phyloP scores from a whole-genome alignment of 331 rosid species.

The Quercus tomentella region DNA sequence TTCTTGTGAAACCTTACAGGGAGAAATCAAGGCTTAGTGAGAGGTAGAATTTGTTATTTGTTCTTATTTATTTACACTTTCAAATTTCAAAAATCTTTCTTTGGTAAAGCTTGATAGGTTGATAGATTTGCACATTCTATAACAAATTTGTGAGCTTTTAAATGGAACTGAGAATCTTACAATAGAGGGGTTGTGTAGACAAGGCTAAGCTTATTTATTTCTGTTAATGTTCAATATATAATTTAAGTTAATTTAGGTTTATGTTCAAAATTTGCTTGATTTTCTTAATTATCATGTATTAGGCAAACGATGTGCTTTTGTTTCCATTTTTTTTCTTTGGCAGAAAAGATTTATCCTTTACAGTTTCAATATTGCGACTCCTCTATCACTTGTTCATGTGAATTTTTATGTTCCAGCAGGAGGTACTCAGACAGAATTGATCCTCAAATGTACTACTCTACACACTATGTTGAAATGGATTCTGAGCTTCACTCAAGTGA shows the following conservation, averaged over 20 bases:
- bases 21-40: constrained; percentile 63
- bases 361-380: not conserved
- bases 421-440: constrained; percentile 59
- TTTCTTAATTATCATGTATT: not conserved
- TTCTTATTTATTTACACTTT: not conserved
- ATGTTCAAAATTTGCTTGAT: not conserved
- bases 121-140: not conserved
- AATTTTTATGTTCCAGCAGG: constrained; percentile 43
- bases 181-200: not conserved
- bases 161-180: not conserved
- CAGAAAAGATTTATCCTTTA: not conserved
- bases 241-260: not conserved
- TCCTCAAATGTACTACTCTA: constrained; percentile 24
- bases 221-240: not conserved
- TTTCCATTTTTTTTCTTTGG: not conserved
- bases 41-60: constrained; percentile 37
- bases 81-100: not conserved
- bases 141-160: not conserved
- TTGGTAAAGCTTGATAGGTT: not conserved
- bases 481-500: constrained; percentile 56
- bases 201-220: not conserved
- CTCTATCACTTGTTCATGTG: not conserved
- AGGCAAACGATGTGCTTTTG: not conserved
- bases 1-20: constrained; percentile 83
- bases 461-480: constrained; percentile 36